Percentiles rank a stretch among this genome's conserved stretches.
Conservation (phyloP, 2,329 filamentous ascomycete genomes). For the Cercospora zeina region DNA sequence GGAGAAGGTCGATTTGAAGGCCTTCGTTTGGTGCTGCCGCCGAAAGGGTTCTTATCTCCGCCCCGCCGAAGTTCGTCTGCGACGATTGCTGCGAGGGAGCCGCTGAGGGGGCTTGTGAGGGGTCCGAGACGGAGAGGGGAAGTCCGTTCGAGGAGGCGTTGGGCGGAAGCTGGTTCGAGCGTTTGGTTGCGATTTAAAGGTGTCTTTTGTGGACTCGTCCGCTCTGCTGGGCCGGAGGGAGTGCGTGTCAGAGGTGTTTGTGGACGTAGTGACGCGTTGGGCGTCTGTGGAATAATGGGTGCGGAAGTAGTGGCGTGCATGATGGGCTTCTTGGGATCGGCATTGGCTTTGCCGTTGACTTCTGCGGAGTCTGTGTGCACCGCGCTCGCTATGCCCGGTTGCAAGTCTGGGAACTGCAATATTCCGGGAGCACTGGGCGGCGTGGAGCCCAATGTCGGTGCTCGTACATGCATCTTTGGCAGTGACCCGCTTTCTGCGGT, state of each 20-base stretch:
- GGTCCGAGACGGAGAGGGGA: slow-evolving; percentile 59
- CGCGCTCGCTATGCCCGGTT: slow-evolving; percentile 34
- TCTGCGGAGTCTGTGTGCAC: slow-evolving; percentile 35
- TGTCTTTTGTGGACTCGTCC: slow-evolving; percentile 17
- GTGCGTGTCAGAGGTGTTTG: slow-evolving; percentile 33
- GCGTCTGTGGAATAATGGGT: slow-evolving; percentile 35
- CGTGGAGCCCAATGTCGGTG: slow-evolving; percentile 19
- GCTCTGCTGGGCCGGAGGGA: slow-evolving; percentile 23
- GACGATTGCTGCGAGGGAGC: slow-evolving; percentile 62
- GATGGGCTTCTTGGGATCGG: slow-evolving; percentile 31
- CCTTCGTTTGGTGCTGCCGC: slow-evolving; percentile 21
- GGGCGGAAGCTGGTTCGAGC: slow-evolving; percentile 40
- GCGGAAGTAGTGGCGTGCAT: slow-evolving; percentile 43
- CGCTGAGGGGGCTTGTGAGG: slow-evolving; percentile 61
- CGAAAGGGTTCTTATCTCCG: slow-evolving; percentile 39
- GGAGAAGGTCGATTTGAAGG: slow-evolving; percentile 18
- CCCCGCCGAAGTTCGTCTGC: slow-evolving; percentile 64
- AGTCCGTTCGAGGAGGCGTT: slow-evolving; percentile 47
- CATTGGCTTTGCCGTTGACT: slow-evolving; percentile 23
- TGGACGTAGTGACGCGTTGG: slow-evolving; percentile 27
- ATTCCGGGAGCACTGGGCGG: slow-evolving; percentile 7
- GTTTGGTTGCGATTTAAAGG: slow-evolving; percentile 19
- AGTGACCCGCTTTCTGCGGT: slow-evolving; percentile 19
- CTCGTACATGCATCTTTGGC: slow-evolving; percentile 12
- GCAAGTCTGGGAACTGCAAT: slow-evolving; percentile 22